A percentile compares a stretch with the other conserved stretches of the same genome.
These are phyloP conservation scores for Moesziomyces parantarcticus DNA, from an alignment of 1,284 basidiomycete species.

Conservation along the genomic window DNA sequence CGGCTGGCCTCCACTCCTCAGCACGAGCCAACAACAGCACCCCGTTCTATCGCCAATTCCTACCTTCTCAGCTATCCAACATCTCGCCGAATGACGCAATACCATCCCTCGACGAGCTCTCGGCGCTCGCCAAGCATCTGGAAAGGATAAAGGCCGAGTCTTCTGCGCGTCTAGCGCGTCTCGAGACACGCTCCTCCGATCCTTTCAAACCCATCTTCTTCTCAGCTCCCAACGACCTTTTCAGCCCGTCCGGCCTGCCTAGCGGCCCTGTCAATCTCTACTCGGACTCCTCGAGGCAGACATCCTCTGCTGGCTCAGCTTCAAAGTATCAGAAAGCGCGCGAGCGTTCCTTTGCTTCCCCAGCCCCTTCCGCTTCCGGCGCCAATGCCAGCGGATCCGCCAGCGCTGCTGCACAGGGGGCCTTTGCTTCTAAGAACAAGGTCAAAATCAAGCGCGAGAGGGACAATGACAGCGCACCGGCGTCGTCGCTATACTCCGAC, in stretches of 20 bases:
- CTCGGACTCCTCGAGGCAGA: conserved; percentile 26
- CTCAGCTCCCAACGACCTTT: conserved; percentile 38
- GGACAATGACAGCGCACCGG: conserved; percentile 37
- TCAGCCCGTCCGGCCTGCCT: conserved; percentile 37
- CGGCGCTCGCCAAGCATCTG: conserved; percentile 38
- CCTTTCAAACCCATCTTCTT: conserved; percentile 38
- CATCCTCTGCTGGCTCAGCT: conserved; percentile 9
- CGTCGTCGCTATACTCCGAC: conserved; percentile 28
- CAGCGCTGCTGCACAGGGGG: neutral
- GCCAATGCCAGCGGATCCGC: conserved; percentile 21
- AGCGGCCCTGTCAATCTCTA: conserved; percentile 28
- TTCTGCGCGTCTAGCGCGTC: conserved; percentile 25
- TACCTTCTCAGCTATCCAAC: conserved; percentile 39
- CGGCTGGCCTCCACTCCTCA: conserved; percentile 2
- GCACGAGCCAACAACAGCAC: conserved; percentile 10
- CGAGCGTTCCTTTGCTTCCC: conserved; percentile 41
- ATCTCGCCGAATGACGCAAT: conserved; percentile 44
- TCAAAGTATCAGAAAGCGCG: conserved; percentile 30
- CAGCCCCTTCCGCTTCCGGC: conserved; percentile 20
- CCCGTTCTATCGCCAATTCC: conserved; percentile 53
- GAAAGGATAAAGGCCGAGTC: conserved; percentile 40
- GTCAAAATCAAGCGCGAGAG: conserved; percentile 48
- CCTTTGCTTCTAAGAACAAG: conserved; percentile 27
- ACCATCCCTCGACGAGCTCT: conserved; percentile 48
- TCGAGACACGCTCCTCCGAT: conserved; percentile 34